Evolutionary conservation across 2,329 filamentous ascomycete species (phyloP), one percentile per base, ranked within the genome.

Genomic region (Cladosporium sp.): DNA sequence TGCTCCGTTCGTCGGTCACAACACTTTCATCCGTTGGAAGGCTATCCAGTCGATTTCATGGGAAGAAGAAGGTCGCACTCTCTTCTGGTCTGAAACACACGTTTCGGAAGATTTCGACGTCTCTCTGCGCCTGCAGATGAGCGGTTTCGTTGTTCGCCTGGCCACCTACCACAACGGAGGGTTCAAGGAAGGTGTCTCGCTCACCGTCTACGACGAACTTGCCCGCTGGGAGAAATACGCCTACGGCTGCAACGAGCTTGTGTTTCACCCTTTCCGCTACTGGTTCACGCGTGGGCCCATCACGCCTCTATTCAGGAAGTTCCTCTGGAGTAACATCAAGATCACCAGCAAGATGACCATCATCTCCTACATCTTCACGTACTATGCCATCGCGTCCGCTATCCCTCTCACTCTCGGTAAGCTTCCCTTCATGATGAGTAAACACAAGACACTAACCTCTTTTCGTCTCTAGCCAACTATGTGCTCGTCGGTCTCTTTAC

Each of bases 41-140:
- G 86, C 86, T 10, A 79, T 89, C 32, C 87, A 89, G 69, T 80
- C 85, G 58, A 83, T 88, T 53, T 82, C 82, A 2, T 86, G 83
- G 71, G 84, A 85, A 39, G 81, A 86, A 63, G 86, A 87, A 61
- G 85, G 84, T 13, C 83, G 87, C 69, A 84, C 87, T 16, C 87
- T 88, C 70, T 91, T 86, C 78, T 92, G 90, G 90, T 91, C 89
- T 8, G 90, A 92, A 74, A 84, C 83, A 5, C 89, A 90, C 70
- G 90, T 93, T 0, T 92, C 89, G 0, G 90, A 93, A 67, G 90
- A 93, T 71, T 92, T 92, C 63, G 90, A 92, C 67, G 90, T 92
- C 78, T 85, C 88, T 13, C 82, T 93, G 0, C 88, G 90, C 39
- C 82, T 92, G 5, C 90, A 93, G 76, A 87, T 86, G 68, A 81